phyloP scores from a whole-genome alignment of 2,329 filamentous ascomycete species.

The Lachnellula occidentalis region DNA sequence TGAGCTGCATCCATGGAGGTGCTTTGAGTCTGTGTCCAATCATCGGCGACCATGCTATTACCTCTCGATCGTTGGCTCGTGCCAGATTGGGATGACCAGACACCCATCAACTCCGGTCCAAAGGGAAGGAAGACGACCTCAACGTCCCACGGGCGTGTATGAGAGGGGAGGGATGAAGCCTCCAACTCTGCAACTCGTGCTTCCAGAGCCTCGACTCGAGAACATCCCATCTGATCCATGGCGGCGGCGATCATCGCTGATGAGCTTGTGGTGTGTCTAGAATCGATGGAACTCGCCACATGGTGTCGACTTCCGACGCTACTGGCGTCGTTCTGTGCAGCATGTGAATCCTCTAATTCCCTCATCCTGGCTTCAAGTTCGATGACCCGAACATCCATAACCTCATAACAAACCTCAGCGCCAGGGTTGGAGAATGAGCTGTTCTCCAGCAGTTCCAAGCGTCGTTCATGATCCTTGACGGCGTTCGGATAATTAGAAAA shows the following conservation, averaged over 20 bases:
- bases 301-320: conserved; percentile 20
- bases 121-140: conserved; percentile 75
- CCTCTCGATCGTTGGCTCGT: conserved; percentile 28
- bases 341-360: conserved; percentile 50
- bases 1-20: conserved; percentile 24
- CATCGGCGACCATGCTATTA: conserved; percentile 39
- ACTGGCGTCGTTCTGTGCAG: conserved; percentile 36
- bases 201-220: conserved; percentile 43
- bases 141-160: conserved; percentile 62
- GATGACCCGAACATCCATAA: conserved; percentile 61
- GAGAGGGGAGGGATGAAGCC: conserved; percentile 47
- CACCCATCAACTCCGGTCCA: conserved; percentile 44
- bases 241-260: conserved; percentile 33
- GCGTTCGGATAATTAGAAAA: conserved; percentile 22
- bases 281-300: conserved; percentile 26
- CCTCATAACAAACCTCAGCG: conserved; percentile 66
- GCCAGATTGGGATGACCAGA: conserved; percentile 45
- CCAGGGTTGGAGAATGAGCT: conserved; percentile 60
- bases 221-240: conserved; percentile 33
- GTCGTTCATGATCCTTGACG: conserved; percentile 46
- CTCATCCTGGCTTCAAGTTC: conserved; percentile 62
- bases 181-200: conserved; percentile 29
- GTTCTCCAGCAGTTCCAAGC: conserved; percentile 65
- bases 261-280: conserved; percentile 33
- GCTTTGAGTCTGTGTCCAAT: conserved; percentile 38